Evolutionary conservation across 768 basidiomycete genomes (phyloP).

Genomic region (Leucogyrophana mollusca): DNA sequence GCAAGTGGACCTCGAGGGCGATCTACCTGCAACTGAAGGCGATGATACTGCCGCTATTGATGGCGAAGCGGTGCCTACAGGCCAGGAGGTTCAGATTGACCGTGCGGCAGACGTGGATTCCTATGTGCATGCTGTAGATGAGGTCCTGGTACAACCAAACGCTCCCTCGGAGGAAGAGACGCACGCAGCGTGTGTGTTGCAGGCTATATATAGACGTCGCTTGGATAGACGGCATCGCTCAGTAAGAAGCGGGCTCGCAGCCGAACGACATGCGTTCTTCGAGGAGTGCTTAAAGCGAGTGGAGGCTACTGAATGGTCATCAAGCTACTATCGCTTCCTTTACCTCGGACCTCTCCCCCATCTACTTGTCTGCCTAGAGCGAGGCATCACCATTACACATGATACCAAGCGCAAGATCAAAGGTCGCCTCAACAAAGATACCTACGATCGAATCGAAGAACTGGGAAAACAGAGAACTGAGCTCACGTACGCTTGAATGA

Average conservation of each 20-base stretch:
- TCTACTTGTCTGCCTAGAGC: constrained; percentile 40
- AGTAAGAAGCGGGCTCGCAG: constrained; percentile 16
- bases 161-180: constrained; percentile 26
- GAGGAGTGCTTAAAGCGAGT: constrained; percentile 25
- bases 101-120: not conserved
- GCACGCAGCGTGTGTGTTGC: constrained; percentile 20
- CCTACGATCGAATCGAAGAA: constrained; percentile 35
- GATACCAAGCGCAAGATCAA: constrained; percentile 32
- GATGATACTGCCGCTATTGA: constrained; percentile 7
- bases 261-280: constrained; percentile 24
- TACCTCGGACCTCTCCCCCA: constrained; percentile 39
- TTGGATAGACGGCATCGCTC: constrained; percentile 5
- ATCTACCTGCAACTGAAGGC: constrained; percentile 2
- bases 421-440: constrained; percentile 22
- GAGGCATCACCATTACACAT: constrained; percentile 20
- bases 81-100: not conserved
- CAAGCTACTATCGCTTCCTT: constrained; percentile 31
- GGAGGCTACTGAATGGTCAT: constrained; percentile 25
- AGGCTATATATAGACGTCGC: constrained; percentile 10
- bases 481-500: constrained; percentile 27
- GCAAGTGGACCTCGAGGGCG: not conserved
- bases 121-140: no score
- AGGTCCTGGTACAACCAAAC: not conserved
- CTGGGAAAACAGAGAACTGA: constrained; percentile 26
- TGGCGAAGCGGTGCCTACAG: constrained; percentile 9